A percentile compares a stretch with the other conserved stretches of the same genome.
phyloP scores from a whole-genome alignment of 1,139 yeast species.

The Blastobotrys malaysiensis region DNA sequence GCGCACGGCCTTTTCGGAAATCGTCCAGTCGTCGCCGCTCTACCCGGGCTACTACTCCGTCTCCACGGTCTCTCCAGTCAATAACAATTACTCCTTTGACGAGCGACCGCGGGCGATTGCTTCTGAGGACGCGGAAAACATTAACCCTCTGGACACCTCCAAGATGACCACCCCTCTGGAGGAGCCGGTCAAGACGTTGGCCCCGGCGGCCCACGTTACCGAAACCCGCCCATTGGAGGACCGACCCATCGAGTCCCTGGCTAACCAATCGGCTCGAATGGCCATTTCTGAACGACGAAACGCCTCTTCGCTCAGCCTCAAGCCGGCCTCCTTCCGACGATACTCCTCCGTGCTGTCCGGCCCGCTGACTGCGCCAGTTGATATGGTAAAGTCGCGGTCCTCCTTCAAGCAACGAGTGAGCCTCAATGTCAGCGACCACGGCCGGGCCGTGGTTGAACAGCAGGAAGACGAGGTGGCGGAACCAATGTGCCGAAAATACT shows the following conservation, averaged over 20 bases:
- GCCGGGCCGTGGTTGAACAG: slow-evolving; percentile 17
- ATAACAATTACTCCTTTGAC: background rate
- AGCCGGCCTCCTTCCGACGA: background rate
- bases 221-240: background rate
- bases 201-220: background rate
- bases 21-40: slow-evolving; percentile 20
- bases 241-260: background rate
- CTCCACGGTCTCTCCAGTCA: background rate
- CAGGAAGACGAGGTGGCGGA: slow-evolving; percentile 2
- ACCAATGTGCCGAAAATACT: slow-evolving; percentile 1
- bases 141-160: background rate
- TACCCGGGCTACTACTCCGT: slow-evolving; percentile 17
- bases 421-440: slow-evolving; percentile 15
- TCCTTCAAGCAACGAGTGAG: slow-evolving; percentile 15
- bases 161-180: background rate
- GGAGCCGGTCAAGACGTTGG: background rate
- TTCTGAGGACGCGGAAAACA: background rate
- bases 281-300: slow-evolving; percentile 13
- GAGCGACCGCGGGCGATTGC: background rate
- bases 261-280: slow-evolving; percentile 1
- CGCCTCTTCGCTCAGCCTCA: slow-evolving; percentile 2
- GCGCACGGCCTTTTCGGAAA: slow-evolving; percentile 16
- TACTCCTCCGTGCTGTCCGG: slow-evolving; percentile 3
- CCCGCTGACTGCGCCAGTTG: slow-evolving; percentile 14
- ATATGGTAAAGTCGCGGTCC: slow-evolving; percentile 11